phyloP scores from a whole-genome alignment of 1,139 yeast species.

The Blastobotrys capitulatus region DNA sequence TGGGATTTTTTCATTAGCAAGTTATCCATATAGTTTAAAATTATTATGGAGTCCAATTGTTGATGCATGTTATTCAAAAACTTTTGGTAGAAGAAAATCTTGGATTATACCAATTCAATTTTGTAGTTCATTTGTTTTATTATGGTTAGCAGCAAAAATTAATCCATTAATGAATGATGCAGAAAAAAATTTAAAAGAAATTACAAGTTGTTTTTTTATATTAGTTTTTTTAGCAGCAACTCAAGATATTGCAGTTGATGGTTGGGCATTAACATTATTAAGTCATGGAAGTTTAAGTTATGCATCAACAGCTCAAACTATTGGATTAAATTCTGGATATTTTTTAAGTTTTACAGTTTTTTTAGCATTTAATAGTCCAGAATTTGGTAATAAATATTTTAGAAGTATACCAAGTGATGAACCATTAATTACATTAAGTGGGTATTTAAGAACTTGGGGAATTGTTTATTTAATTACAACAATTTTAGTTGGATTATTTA shows the following conservation, averaged over 20 bases:
- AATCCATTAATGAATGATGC: constrained; percentile 51
- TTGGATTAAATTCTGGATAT: constrained; percentile 91
- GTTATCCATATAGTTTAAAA: constrained; percentile 91
- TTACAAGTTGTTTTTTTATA: constrained; percentile 63
- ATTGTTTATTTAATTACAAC: constrained; percentile 66
- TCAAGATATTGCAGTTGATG: constrained; percentile 98
- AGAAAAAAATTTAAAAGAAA: constrained; percentile 45
- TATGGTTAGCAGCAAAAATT: constrained; percentile 56
- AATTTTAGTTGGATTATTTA: constrained; percentile 45
- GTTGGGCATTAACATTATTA: constrained; percentile 92
- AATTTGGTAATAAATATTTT: constrained; percentile 82
- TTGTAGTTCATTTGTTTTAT: constrained; percentile 62
- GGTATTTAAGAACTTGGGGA: constrained; percentile 77
- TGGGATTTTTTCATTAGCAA: constrained; percentile 84
- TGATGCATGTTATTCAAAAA: constrained; percentile 68
- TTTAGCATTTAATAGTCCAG: constrained; percentile 84
- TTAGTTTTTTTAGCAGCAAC: constrained; percentile 91
- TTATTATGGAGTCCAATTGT: constrained; percentile 95
- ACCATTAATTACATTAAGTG: constrained; percentile 69
- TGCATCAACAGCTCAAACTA: constrained; percentile 96
- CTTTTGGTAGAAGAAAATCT: constrained; percentile 75
- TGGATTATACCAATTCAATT: constrained; percentile 95
- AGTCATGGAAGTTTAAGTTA: constrained; percentile 76
- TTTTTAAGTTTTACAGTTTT: constrained; percentile 88
- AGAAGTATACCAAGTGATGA: constrained; percentile 52